A percentile compares a stretch with the other conserved stretches of the same genome.
Conservation (phyloP, 2,329 filamentous ascomycete genomes). For the Hypoxylon sp. region DNA sequence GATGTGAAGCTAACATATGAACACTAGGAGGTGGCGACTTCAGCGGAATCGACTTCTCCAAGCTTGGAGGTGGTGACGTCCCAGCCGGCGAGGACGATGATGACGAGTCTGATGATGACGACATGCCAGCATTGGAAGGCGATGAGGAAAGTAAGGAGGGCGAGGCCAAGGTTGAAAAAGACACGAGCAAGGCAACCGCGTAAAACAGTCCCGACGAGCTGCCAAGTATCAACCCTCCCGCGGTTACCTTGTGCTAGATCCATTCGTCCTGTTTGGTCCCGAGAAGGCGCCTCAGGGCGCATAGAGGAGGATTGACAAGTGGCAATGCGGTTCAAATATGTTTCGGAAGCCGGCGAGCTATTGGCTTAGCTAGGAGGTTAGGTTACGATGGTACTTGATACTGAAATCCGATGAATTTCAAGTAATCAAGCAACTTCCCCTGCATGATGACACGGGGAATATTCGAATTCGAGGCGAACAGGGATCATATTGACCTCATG, state of each 20-base stretch:
- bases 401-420: conserved; percentile 40
- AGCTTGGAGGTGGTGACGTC: conserved; percentile 76
- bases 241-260: conserved; percentile 28
- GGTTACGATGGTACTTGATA: conserved; percentile 59
- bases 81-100: conserved; percentile 63
- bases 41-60: conserved; percentile 92
- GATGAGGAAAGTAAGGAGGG: conserved; percentile 62
- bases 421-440: conserved; percentile 36
- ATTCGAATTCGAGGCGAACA: conserved; percentile 30
- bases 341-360: conserved; percentile 45
- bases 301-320: conserved; percentile 38
- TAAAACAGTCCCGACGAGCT: conserved; percentile 25
- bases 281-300: conserved; percentile 38
- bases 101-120: conserved; percentile 75
- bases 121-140: conserved; percentile 86
- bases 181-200: conserved; percentile 46
- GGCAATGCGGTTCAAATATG: conserved; percentile 37
- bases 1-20: conserved; percentile 40
- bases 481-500: conserved; percentile 22
- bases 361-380: conserved; percentile 55
- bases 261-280: conserved; percentile 44
- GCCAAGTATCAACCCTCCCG: conserved; percentile 31
- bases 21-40: conserved; percentile 73
- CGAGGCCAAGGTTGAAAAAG: conserved; percentile 54
- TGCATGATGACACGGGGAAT: conserved; percentile 28